Evolutionary conservation across 495 filamentous ascomycete genomes (phyloP), one percentile per base, ranked within the genome.

Genomic region (Trichoderma asperelloides): DNA sequence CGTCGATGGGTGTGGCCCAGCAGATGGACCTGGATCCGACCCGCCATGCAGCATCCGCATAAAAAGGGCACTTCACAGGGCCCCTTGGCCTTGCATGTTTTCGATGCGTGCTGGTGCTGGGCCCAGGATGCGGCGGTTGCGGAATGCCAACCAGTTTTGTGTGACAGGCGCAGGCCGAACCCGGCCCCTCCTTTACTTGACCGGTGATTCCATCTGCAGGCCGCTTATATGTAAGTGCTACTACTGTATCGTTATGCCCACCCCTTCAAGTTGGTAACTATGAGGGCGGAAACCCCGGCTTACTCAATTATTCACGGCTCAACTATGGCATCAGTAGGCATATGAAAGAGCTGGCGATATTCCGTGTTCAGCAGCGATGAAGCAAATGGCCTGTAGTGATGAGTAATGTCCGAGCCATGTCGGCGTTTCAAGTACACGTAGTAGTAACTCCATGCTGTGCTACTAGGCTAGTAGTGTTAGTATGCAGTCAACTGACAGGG

Each of bases 101-200:
- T n/a, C 4, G n/a, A 1, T 47, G 12, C 43, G 43, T n/a, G 43
- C n/a, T n/a, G 49, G 9, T 57, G 49, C 51, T n/a, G 25, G 9
- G 55, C 25, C 55, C 27, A 27, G 25, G 55, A 11, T 60, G 13
- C 55, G 11, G 55, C 12, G 12, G 18, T 12, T 57, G n/a, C 16
- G 49, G 21, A 12, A 21, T 16, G 23, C 8, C 23, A 12, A 8
- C n/a, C 2, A 1, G 23, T 60, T 12, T 12, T 60, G 55, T 60
- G 55, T 60, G 55, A 60, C 55, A 60, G 55, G 43, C 15, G 43
- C n/a, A 47, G 55, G 55, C 55, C 25, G 25, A 60, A 60, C 23
- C 55, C 55, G 27, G 47, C 55, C 55, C 55, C 55, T 60, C 55
- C 55, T 30, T 60, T 3, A 27, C 13, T 30, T 23, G 9, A 30